phyloP scores from a whole-genome alignment of 208 protist species.

The Trypanosoma lewisi region DNA sequence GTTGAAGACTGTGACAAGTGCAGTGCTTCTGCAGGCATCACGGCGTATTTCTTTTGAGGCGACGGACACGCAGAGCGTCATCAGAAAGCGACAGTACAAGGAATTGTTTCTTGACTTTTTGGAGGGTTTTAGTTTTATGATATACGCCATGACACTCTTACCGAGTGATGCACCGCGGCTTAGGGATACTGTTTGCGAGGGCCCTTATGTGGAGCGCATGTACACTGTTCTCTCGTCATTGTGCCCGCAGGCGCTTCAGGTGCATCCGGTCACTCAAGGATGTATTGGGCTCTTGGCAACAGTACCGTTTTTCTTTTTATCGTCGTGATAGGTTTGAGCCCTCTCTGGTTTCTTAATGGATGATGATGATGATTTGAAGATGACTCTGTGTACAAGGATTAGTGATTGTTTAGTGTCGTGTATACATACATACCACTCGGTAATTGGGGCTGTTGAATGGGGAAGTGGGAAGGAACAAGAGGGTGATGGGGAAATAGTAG shows the following conservation, averaged over 20 bases:
- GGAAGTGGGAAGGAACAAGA: no score
- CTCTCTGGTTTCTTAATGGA: no score
- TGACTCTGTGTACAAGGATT: no score
- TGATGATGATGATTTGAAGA: no score
- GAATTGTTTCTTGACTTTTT: constrained; percentile 28
- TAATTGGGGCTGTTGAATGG: no score
- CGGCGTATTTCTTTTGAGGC: constrained; percentile 45
- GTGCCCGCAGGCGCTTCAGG: constrained; percentile 42
- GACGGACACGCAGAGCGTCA: constrained; percentile 59
- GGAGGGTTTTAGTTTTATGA: constrained; percentile 64
- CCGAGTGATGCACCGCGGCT: constrained; percentile 28
- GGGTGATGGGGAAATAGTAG: no score
- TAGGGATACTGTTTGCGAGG: constrained; percentile 38
- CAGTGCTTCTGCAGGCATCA: constrained; percentile 15
- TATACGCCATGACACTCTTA: constrained; percentile 75
- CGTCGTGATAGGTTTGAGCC: neutral
- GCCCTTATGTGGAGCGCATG: constrained; percentile 31
- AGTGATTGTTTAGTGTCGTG: no score
- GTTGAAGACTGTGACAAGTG: constrained; percentile 17
- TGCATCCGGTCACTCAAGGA: constrained; percentile 61
- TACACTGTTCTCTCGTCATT: constrained; percentile 46
- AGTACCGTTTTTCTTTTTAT: constrained; percentile 31
- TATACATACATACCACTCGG: no score
- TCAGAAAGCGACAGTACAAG: constrained; percentile 19
- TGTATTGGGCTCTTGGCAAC: constrained; percentile 67